Conservation (phyloP, 441 rosid genomes). For the Erodium trifolium region DNA sequence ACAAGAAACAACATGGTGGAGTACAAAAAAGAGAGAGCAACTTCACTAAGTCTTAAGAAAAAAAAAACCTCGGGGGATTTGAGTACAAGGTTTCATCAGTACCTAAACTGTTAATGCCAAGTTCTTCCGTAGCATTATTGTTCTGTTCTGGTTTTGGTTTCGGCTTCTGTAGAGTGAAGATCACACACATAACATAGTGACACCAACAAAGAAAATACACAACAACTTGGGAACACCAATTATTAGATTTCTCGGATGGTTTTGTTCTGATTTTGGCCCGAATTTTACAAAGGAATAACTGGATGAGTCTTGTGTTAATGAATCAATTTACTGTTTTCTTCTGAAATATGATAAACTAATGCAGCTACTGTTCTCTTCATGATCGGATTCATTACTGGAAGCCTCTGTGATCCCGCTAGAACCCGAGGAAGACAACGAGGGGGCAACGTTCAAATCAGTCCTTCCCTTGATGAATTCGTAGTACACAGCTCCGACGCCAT, state of each 20-base stretch:
- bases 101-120: neutral
- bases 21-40: neutral
- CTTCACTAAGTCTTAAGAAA: constrained; percentile 3
- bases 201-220: neutral
- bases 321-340: constrained; percentile 33
- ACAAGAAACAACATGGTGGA: neutral
- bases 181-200: too few species aligned
- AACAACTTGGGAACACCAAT: constrained; percentile 13
- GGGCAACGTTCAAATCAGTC: constrained; percentile 59
- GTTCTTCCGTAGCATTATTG: too few species aligned
- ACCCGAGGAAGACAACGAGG: constrained; percentile 54
- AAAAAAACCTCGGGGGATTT: constrained; percentile 12
- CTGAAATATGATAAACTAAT: constrained; percentile 44
- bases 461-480: constrained; percentile 59
- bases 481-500: constrained; percentile 53
- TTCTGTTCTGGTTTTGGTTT: too few species aligned
- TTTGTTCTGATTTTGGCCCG: neutral
- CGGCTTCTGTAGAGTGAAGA: too few species aligned
- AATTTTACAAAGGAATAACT: neutral
- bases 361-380: constrained; percentile 70
- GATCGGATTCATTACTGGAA: constrained; percentile 40
- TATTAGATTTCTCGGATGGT: constrained; percentile 24
- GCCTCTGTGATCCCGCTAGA: constrained; percentile 70
- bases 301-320: neutral
- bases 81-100: constrained; percentile 18